Evolutionary conservation across 1,284 basidiomycete genomes (phyloP).

Genomic region (Fomes fomentarius): DNA sequence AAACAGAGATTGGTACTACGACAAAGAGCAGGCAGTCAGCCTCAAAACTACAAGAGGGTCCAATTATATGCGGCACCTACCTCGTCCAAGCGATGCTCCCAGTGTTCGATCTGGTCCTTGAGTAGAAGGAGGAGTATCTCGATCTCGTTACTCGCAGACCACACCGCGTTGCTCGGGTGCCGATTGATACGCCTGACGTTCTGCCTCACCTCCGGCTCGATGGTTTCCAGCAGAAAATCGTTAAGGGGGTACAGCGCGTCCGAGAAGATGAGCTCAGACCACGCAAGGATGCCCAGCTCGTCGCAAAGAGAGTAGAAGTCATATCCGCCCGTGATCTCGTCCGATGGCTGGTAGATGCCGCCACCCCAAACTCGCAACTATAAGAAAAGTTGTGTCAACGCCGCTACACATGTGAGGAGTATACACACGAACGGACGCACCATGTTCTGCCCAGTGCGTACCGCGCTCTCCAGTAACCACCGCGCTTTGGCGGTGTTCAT

Average conservation of each 20-base stretch:
- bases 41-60: background rate
- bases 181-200: slow-evolving; percentile 59
- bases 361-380: slow-evolving; percentile 65
- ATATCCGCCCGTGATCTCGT: slow-evolving; percentile 51
- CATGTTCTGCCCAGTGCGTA: slow-evolving; percentile 61
- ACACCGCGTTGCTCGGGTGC: slow-evolving; percentile 62
- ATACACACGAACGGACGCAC: slow-evolving; percentile 36
- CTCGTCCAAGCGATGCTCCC: slow-evolving; percentile 51
- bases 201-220: slow-evolving; percentile 60
- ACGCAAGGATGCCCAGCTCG: slow-evolving; percentile 64
- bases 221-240: slow-evolving; percentile 51
- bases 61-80: slow-evolving; percentile 30
- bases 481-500: slow-evolving; percentile 52
- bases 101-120: slow-evolving; percentile 42
- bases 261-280: slow-evolving; percentile 70
- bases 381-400: too few relatives aligned
- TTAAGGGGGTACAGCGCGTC: slow-evolving; percentile 60
- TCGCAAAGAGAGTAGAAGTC: slow-evolving; percentile 64
- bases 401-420: background rate
- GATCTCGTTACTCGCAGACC: slow-evolving; percentile 67
- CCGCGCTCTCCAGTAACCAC: slow-evolving; percentile 61
- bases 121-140: slow-evolving; percentile 52
- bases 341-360: slow-evolving; percentile 43
- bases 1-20: slow-evolving; percentile 57
- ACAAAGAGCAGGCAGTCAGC: background rate